phyloP scores from a whole-genome alignment of 108 stramenopile species.

The Nitzschia sp. region DNA sequence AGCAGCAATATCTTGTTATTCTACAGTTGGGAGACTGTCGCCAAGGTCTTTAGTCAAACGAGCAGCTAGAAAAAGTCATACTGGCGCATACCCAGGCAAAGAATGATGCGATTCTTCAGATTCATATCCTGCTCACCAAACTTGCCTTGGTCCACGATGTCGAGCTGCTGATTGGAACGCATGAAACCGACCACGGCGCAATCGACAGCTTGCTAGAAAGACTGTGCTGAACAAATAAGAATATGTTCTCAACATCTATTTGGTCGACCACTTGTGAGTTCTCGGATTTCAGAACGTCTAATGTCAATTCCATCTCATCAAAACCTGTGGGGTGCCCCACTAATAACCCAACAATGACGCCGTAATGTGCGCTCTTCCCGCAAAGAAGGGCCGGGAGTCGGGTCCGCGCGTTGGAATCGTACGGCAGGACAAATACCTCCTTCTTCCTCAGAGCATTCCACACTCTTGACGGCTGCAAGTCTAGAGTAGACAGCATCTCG shows the following conservation, averaged over 20 bases:
- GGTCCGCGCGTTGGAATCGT: constrained; percentile 40
- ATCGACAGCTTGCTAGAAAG: constrained; percentile 36
- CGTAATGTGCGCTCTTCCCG: constrained; percentile 40
- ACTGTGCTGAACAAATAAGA: constrained; percentile 34
- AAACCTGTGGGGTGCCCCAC: background rate
- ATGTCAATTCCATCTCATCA: background rate
- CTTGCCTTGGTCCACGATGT: constrained; percentile 27
- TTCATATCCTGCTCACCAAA: constrained; percentile 12
- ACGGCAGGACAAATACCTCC: constrained; percentile 37
- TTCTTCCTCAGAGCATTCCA: background rate
- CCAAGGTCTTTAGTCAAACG: too few relatives aligned
- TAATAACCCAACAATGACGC: constrained; percentile 39
- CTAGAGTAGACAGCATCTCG: constrained; percentile 1
- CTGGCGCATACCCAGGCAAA: constrained; percentile 3
- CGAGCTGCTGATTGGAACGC: constrained; percentile 28
- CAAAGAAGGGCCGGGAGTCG: constrained; percentile 15
- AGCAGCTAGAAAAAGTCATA: background rate
- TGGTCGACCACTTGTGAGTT: background rate
- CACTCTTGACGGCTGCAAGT: background rate
- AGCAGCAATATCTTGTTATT: too few relatives aligned
- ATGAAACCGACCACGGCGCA: constrained; percentile 24
- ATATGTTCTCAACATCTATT: background rate
- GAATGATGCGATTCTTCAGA: constrained; percentile 23
- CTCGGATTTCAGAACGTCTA: background rate
- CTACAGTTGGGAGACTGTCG: too few relatives aligned